phyloP scores from a whole-genome alignment of 306 rosid genomes.

The Macrotyloma uniflorum region DNA sequence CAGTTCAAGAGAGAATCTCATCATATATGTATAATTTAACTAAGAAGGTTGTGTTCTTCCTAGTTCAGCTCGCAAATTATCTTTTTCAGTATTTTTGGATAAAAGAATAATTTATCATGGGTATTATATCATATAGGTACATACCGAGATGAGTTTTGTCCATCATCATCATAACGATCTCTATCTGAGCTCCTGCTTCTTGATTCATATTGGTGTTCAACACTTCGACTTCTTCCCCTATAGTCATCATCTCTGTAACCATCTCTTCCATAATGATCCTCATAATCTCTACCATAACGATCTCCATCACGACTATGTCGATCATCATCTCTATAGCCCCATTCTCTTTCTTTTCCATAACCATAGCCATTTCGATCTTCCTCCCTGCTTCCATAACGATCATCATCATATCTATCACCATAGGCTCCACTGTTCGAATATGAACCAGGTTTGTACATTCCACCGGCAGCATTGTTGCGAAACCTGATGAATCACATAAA shows the following conservation, averaged over 20 bases:
- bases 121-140: constrained; percentile 24
- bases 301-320: constrained; percentile 81
- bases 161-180: constrained; percentile 82
- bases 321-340: constrained; percentile 82
- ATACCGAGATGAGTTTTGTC: constrained; percentile 89
- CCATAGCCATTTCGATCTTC: constrained; percentile 73
- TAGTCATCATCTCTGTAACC: constrained; percentile 81
- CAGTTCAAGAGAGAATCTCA: constrained; percentile 1
- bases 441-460: constrained; percentile 84
- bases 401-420: constrained; percentile 83
- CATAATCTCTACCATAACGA: constrained; percentile 78
- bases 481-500: constrained; percentile 62
- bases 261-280: constrained; percentile 76
- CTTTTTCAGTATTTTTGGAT: constrained; percentile 10
- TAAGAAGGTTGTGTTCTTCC: constrained; percentile 2
- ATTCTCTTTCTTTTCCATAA: constrained; percentile 85
- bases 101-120: not conserved
- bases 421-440: constrained; percentile 56
- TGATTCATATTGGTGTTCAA: constrained; percentile 63
- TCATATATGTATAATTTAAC: not conserved
- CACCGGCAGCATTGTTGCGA: constrained; percentile 65
- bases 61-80: not conserved
- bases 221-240: constrained; percentile 79
- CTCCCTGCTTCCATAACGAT: constrained; percentile 73
- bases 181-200: constrained; percentile 88